Base-by-base conservation (phyloP, 108 stramenopile species). In the Craspedostauros australis region DNA sequence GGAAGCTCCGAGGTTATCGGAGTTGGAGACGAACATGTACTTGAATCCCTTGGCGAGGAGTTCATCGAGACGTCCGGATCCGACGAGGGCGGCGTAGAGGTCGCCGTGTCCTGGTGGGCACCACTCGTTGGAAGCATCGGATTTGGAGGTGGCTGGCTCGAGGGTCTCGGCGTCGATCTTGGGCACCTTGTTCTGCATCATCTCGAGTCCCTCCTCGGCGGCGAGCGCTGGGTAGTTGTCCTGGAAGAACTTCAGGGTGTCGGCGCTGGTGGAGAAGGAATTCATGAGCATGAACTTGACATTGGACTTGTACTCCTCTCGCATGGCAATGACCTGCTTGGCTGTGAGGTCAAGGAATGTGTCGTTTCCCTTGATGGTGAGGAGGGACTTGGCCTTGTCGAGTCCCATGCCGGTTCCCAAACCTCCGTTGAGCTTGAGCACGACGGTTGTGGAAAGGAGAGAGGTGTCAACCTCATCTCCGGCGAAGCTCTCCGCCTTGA, bases 81-180 rank as follows among this genome's bases (percentile, higher is more conserved):
- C 97, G 39, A 91, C 82, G 20, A 99, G 77, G 33, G 98, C 97
- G 28, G 98, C 95, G 66, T 99, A 99, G 47, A 99, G 78, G 64
- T 99, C 99, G 57, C 99, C 99, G 69, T 99, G 99, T 16, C 99
- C 99, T 7, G 99, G 99, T 37, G 99, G 98, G 80, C 98, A 99
- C 99, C 99, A 99, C 65, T 98, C 96, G 64, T 94, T 92, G 58
- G 71, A 71, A 31, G 91, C 71, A 54, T 93, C 82, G 9, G 75
- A 60, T 14, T 47, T 67, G 62, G 89, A 91, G 21, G 65, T 70
- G 23, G 88, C 93, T 56, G 93, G 93, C 86, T 84, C 85, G 28
- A 73, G 72, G 6, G 95, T 95, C 19, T 60, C 69, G 15, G 86
- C 87, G 70, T 95, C 93, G 36, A 99, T 54, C 78, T 97, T 97